Conservation (phyloP, 2,329 filamentous ascomycete species). For the Berkeleyomyces rouxiae region DNA sequence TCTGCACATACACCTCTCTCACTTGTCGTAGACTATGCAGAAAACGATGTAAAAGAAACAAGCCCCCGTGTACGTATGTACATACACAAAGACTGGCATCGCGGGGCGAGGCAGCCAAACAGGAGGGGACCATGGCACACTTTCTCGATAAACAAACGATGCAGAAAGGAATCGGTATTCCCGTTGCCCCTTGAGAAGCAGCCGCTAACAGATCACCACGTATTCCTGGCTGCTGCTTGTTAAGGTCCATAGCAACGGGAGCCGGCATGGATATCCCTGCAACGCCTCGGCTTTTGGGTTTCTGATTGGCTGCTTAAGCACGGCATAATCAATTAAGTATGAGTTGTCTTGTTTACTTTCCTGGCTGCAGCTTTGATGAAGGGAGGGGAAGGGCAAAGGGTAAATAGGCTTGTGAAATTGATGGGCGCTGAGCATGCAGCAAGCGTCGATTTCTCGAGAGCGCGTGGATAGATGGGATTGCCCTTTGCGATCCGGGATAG, state of each 20-base stretch:
- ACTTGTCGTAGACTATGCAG: background rate
- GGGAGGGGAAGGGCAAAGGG: background rate
- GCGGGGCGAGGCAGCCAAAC: background rate
- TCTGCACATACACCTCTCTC: background rate
- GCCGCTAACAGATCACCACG: background rate
- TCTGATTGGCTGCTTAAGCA: background rate
- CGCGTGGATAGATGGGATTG: no score
- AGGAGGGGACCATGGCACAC: background rate
- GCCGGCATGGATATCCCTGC: background rate
- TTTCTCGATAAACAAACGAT: background rate
- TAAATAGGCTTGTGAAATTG: background rate
- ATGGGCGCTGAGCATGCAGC: background rate
- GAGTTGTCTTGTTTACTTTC: constrained; percentile 10
- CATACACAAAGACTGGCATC: background rate
- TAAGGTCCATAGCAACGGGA: background rate
- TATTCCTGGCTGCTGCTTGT: background rate
- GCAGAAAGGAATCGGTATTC: background rate
- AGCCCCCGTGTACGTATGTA: background rate
- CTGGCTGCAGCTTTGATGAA: background rate
- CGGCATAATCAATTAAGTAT: background rate
- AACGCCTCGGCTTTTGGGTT: background rate
- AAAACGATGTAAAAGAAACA: background rate
- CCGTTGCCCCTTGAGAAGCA: background rate
- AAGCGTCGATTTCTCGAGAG: no score
- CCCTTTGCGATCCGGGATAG: no score